These are phyloP conservation scores for Arachnomyces sp. DNA, from an alignment of 2,329 filamentous ascomycete genomes.

Conservation along the genomic window DNA sequence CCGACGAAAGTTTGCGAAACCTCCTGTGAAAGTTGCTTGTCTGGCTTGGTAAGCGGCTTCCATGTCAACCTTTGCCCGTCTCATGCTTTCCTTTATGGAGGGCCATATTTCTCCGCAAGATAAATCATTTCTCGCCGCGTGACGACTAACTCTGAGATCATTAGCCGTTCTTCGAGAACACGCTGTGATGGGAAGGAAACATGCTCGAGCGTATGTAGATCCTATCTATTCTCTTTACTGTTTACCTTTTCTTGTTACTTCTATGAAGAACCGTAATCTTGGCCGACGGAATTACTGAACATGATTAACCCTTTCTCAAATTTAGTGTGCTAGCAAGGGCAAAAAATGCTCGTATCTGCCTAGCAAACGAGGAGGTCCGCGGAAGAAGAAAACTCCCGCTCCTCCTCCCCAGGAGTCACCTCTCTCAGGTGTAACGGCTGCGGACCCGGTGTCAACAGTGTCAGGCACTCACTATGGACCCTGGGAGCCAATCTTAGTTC, in stretches of 20 bases:
- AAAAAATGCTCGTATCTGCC: slow-evolving; percentile 36
- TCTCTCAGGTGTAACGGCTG: no score
- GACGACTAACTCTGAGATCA: slow-evolving; percentile 6
- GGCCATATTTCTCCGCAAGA: no score
- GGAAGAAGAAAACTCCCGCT: slow-evolving; percentile 31
- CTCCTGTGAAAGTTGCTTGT: slow-evolving; percentile 39
- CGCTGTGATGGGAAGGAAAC: slow-evolving; percentile 38
- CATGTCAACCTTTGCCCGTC: background rate
- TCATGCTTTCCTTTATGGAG: no score
- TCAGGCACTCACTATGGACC: slow-evolving; percentile 15
- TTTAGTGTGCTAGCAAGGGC: slow-evolving; percentile 32
- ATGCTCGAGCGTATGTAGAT: slow-evolving; percentile 35
- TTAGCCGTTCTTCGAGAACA: slow-evolving; percentile 36
- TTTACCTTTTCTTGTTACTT: slow-evolving; percentile 3
- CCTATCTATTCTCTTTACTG: no score
- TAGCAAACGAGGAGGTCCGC: slow-evolving; percentile 38
- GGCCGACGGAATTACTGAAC: no score
- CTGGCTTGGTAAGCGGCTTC: slow-evolving; percentile 31
- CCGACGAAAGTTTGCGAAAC: slow-evolving; percentile 39
- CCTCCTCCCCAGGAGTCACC: slow-evolving; percentile 7
- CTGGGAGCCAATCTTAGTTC: slow-evolving; percentile 17
- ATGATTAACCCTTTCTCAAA: background rate
- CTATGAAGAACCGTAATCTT: no score
- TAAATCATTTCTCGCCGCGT: slow-evolving; percentile 8
- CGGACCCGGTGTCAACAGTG: slow-evolving; percentile 10